Percentiles rank a stretch among this genome's conserved stretches.
Conservation (phyloP, 2,329 filamentous ascomycete genomes). For the Microcyclospora tardicrescens region DNA sequence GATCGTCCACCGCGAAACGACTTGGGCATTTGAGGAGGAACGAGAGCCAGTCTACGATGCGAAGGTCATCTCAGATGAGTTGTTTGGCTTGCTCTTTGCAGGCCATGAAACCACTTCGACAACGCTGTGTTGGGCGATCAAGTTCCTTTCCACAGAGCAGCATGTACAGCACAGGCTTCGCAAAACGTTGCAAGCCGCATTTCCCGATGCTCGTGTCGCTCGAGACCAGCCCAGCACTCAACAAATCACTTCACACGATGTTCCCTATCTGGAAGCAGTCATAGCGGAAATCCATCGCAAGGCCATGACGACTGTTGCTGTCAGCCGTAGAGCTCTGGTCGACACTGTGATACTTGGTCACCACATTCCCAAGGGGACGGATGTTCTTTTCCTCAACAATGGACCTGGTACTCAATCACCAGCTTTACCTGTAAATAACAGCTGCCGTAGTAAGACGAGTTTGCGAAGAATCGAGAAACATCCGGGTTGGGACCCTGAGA, state of each 20-base stretch:
- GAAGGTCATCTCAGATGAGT: conserved; percentile 15
- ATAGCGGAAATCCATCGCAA: conserved; percentile 30
- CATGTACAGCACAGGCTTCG: conserved; percentile 26
- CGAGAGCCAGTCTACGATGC: conserved; percentile 13
- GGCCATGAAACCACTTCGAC: conserved; percentile 36
- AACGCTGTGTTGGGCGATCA: conserved; percentile 30
- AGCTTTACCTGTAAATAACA: conserved; percentile 17
- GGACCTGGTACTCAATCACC: too few species aligned
- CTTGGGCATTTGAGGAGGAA: conserved; percentile 24
- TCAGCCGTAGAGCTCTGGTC: conserved; percentile 19
- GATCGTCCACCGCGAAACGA: conserved; percentile 23
- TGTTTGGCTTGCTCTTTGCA: conserved; percentile 26
- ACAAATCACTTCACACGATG: conserved; percentile 18
- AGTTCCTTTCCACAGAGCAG: conserved; percentile 25
- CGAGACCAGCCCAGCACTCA: conserved; percentile 16
- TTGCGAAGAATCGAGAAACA: conserved; percentile 16
- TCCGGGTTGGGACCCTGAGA: conserved; percentile 15
- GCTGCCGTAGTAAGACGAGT: conserved; percentile 19
- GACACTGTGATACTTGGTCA: conserved; percentile 32
- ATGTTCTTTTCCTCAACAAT: conserved; percentile 7
- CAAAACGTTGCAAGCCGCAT: conserved; percentile 15
- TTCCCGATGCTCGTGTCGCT: conserved; percentile 10
- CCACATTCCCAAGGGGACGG: conserved; percentile 28
- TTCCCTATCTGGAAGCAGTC: conserved; percentile 30
- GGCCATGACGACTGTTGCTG: conserved; percentile 13